Conservation (phyloP, 768 basidiomycete genomes). For the Boletus subcaerulescens region DNA sequence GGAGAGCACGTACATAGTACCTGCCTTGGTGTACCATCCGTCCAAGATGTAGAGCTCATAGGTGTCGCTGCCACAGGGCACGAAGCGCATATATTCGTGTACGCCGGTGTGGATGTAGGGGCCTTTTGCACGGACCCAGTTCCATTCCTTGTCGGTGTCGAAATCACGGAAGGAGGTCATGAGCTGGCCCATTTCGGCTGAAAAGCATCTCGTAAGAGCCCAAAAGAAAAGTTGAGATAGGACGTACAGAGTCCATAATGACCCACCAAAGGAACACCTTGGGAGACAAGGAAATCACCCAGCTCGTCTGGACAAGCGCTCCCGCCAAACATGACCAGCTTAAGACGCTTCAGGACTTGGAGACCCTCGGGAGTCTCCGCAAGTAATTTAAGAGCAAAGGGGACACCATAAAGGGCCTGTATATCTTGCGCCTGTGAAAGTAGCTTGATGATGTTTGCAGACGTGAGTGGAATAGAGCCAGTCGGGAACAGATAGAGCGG, state of each 20-base stretch:
- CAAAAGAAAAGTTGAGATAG: background rate
- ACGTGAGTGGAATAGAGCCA: constrained; percentile 43
- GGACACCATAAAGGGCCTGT: constrained; percentile 36
- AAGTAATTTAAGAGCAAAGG: constrained; percentile 42
- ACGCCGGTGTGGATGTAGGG: constrained; percentile 15
- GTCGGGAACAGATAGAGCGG: constrained; percentile 44
- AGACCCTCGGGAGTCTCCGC: constrained; percentile 48
- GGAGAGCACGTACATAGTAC: constrained; percentile 11
- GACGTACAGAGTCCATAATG: constrained; percentile 48
- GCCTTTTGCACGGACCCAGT: constrained; percentile 43
- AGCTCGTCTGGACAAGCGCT: constrained; percentile 53
- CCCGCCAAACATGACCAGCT: constrained; percentile 51
- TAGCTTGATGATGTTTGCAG: constrained; percentile 40
- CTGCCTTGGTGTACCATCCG: constrained; percentile 49
- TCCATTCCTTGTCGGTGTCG: constrained; percentile 52
- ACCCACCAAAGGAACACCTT: constrained; percentile 49
- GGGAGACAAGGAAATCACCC: constrained; percentile 45
- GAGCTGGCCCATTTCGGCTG: constrained; percentile 36
- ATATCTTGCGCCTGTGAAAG: constrained; percentile 34
- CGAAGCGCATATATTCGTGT: constrained; percentile 40
- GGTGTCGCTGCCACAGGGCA: constrained; percentile 38
- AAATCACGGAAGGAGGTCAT: constrained; percentile 50
- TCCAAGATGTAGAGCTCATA: constrained; percentile 50
- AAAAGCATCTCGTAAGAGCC: background rate
- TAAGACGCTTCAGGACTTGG: constrained; percentile 39